These are phyloP conservation scores for Musa troglodytarum DNA, from an alignment of 176 grass and related monocot species.

Conservation along the genomic window DNA sequence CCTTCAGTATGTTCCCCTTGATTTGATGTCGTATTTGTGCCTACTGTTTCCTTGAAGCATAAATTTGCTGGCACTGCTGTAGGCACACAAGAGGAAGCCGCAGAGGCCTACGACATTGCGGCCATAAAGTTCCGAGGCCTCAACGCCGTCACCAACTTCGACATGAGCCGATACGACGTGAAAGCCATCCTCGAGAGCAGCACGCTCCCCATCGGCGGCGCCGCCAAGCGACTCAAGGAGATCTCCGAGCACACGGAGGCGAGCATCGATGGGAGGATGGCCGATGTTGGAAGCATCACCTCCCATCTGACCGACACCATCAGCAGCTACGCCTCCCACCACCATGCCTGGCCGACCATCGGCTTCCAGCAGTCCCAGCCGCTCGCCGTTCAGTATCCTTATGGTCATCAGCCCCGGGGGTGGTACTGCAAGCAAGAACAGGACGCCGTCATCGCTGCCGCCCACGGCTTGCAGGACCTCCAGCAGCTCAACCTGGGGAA, in stretches of 20 bases:
- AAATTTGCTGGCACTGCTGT: background rate
- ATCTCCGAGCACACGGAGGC: conserved; percentile 27
- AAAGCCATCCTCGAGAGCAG: conserved; percentile 65
- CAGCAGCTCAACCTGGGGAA: conserved; percentile 27
- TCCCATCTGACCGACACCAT: conserved; percentile 27
- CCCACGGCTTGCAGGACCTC: conserved; percentile 35
- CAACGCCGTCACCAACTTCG: conserved; percentile 78
- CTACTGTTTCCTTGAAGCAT: background rate
- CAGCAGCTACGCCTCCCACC: conserved; percentile 15
- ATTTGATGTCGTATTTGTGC: background rate
- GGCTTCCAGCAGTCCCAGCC: conserved; percentile 25
- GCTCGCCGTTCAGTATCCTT: conserved; percentile 24
- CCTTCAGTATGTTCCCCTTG: conserved; percentile 44
- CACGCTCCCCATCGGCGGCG: conserved; percentile 33
- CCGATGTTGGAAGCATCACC: conserved; percentile 3
- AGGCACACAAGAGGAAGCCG: conserved; percentile 86
- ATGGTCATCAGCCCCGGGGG: conserved; percentile 6
- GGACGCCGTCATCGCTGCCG: conserved; percentile 25
- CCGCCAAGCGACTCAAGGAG: conserved; percentile 41
- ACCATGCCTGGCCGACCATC: conserved; percentile 29
- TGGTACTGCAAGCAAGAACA: conserved; percentile 73
- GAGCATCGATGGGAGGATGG: conserved; percentile 18
- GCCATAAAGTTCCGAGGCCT: conserved; percentile 79
- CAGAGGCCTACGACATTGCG: conserved; percentile 70
- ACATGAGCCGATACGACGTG: conserved; percentile 75